Base-by-base conservation (phyloP, 495 filamentous ascomycete genomes). In the Penicillium goetzii region DNA sequence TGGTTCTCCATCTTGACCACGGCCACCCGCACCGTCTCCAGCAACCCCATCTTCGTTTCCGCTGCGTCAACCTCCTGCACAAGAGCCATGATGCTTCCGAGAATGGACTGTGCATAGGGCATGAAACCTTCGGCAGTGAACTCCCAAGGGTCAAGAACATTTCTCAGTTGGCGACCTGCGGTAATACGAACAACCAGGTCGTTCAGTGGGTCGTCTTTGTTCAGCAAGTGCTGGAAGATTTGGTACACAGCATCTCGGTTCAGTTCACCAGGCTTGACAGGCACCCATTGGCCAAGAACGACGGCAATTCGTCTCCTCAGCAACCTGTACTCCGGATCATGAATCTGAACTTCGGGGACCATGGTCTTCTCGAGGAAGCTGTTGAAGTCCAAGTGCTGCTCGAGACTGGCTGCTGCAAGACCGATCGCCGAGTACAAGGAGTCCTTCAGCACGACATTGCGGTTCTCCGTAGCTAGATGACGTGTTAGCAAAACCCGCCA, bases 371-470 rank as follows among this genome's bases (percentile, higher is more conserved):
- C 83, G 21, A 99, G 75, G 70, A 97, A 92, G 3, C 76, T 69
- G 68, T 93, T 90, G 78, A 97, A 97, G 72, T 97, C 89, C 56
- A 97, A 81, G 23, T 81, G 76, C 47, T 87, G 80, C 36, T 82
- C 81, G 26, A 97, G 74, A n/a, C 90, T 83, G 6, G 91, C 82
- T 0, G 93, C 90, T 0, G 95, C 88, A 40, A 97, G 81, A 8
- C 95, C 95, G 68, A 99, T 86, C 11, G 95, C 92, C 45, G 90
- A 93, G 67, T 99, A 99, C 3, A 97, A 85, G 0, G 95, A 93
- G 69, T 99, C 95, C 72, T 96, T 97, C 63, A 90, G 84, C 17
- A 94, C 79, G 4, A 97, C 84, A 64, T 93, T 84, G 45, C 88
- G 84, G 55, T 86, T 84, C 34, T 85, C 82, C 21, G 78, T 78